Conservation (phyloP, 2,329 filamentous ascomycete species). For the Chrysosporium queenslandicum region DNA sequence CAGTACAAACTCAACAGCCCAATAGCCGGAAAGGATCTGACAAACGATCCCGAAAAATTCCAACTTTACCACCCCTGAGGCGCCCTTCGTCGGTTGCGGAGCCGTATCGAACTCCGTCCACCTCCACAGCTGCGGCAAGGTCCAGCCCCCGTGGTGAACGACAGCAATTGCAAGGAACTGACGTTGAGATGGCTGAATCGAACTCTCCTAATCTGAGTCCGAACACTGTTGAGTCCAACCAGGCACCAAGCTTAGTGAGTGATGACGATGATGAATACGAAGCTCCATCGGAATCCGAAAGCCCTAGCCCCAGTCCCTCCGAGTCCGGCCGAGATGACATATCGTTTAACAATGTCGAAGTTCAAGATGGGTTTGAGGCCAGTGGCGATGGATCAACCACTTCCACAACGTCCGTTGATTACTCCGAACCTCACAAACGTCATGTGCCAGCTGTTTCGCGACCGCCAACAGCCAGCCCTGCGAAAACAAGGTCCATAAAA, state of each 20-base stretch:
- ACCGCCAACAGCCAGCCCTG: slow-evolving; percentile 23
- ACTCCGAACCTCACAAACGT: slow-evolving; percentile 26
- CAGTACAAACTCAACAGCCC: slow-evolving; percentile 42
- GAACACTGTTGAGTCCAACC: slow-evolving; percentile 60
- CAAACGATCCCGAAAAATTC: slow-evolving; percentile 30
- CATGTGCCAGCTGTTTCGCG: slow-evolving; percentile 24
- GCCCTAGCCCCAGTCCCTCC: slow-evolving; percentile 42
- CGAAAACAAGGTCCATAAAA: slow-evolving; percentile 22
- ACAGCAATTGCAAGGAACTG: slow-evolving; percentile 18
- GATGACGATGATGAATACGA: slow-evolving; percentile 73
- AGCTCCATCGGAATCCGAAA: slow-evolving; percentile 54
- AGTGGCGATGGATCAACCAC: slow-evolving; percentile 24
- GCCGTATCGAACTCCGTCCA: slow-evolving; percentile 25
- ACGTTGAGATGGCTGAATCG: slow-evolving; percentile 40
- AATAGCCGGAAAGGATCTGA: slow-evolving; percentile 51
- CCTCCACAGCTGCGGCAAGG: slow-evolving; percentile 37
- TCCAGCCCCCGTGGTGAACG: slow-evolving; percentile 14
- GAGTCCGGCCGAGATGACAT: slow-evolving; percentile 47
- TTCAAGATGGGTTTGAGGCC: slow-evolving; percentile 38
- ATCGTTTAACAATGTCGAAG: slow-evolving; percentile 37
- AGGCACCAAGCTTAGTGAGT: slow-evolving; percentile 68
- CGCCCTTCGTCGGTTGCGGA: slow-evolving; percentile 22
- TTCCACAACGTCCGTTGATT: slow-evolving; percentile 25
- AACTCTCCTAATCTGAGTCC: slow-evolving; percentile 52
- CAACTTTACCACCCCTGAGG: slow-evolving; percentile 35